Conservation (phyloP, 345 rosid species). For the Eucalyptus tenuipes region DNA sequence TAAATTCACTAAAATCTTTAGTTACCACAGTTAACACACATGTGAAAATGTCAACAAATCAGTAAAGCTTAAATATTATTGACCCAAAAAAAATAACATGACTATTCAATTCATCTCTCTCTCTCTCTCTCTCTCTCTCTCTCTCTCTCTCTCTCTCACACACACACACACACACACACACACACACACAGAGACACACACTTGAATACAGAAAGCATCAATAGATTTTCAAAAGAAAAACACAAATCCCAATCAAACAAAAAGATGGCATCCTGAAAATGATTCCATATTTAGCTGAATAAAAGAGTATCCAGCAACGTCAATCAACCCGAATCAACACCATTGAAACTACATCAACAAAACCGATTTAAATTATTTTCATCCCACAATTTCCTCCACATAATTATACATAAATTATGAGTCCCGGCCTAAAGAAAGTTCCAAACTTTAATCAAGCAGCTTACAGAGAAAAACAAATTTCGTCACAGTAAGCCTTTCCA, state of each 20-base stretch:
- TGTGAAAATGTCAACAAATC: neutral
- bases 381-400: neutral
- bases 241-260: neutral
- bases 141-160: too few species aligned
- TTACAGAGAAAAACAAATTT: neutral
- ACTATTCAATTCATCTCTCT: neutral
- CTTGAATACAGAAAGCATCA: neutral
- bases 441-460: neutral
- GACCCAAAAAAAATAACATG: neutral
- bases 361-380: neutral
- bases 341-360: neutral
- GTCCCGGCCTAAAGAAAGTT: neutral
- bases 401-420: neutral
- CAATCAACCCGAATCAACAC: neutral
- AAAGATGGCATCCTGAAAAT: neutral
- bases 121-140: neutral
- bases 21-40: neutral
- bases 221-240: neutral
- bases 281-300: neutral
- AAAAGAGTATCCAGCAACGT: neutral
- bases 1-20: neutral
- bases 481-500: slow-evolving; percentile 49
- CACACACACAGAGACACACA: neutral
- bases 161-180: neutral
- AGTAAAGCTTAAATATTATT: neutral